Conservation (phyloP, 1,284 basidiomycete genomes). For the Moesziomyces globuligerus region DNA sequence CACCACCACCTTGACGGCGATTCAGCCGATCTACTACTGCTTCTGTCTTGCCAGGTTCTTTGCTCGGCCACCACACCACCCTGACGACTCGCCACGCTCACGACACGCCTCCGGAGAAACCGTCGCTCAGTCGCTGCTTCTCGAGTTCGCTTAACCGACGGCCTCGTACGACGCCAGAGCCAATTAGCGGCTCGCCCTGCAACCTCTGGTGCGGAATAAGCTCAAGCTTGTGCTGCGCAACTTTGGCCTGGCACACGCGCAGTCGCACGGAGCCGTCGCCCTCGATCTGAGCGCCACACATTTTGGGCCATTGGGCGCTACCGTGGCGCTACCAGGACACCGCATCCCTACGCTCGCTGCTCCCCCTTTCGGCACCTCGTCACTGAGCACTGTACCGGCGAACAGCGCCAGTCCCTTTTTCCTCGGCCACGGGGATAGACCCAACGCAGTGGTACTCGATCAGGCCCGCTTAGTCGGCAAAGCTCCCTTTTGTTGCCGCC, state of each 20-base stretch:
- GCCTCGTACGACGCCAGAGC: conserved; percentile 11
- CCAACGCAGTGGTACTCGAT: conserved; percentile 29
- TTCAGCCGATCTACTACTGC: conserved; percentile 12
- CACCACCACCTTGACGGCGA: conserved; percentile 9
- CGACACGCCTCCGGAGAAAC: neutral
- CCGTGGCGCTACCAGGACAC: neutral
- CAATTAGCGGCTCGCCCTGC: neutral
- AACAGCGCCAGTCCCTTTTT: conserved; percentile 1
- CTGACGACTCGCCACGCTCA: no score
- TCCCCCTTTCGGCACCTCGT: neutral
- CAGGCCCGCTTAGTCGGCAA: conserved; percentile 11
- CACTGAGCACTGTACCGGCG: conserved; percentile 10
- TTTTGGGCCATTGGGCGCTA: conserved; percentile 5
- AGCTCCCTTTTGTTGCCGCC: conserved; percentile 19
- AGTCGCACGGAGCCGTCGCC: conserved; percentile 4
- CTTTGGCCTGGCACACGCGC: conserved; percentile 9
- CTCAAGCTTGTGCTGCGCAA: conserved; percentile 22
- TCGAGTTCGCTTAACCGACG: conserved; percentile 19
- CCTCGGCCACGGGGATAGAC: conserved; percentile 24
- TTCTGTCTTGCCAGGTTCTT: conserved; percentile 2
- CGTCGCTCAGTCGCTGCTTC: conserved; percentile 1
- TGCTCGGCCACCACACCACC: no score
- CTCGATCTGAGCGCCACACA: neutral
- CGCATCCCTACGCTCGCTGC: conserved; percentile 1
- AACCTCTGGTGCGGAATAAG: conserved; percentile 9